Evolutionary conservation across 2,329 filamentous ascomycete species (phyloP), one percentile per base, ranked within the genome.

Genomic region (Thermothelomyces thermophilus): DNA sequence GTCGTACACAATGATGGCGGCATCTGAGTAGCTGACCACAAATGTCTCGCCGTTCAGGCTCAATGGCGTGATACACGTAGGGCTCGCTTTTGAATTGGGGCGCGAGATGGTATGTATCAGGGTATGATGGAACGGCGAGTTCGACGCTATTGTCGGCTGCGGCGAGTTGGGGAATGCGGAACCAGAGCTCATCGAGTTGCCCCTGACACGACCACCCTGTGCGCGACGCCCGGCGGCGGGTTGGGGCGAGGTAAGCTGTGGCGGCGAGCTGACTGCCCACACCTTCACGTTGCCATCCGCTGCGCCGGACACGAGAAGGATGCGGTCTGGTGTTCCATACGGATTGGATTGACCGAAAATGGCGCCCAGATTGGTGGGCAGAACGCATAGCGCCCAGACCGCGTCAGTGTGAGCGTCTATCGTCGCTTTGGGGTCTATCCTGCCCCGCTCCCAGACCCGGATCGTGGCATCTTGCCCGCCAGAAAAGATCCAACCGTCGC

Each of bases 401-500:
- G 90, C 89, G 72, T 98, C 93, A 0, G 86, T 95, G 63, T 97
- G 93, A 1, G 90, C 91, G 58, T 96, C 89, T 3, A 98, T 74
- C 0, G 90, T 95, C 2, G 90, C 90, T 68, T 97, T 97, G 7
- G 93, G 90, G 64, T 97, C 93, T 28, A 98, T 89, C 41, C 91
- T 77, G 24, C 91, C 91, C 44, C 90, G 82, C 68, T 98, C 91
- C 93, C 93, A 98, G 0, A 98, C 90, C 26, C 90, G 82, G 33
- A 98, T 83, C 6, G 89, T 95, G 16, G 87, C 83, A 67, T 98
- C 93, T 66, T 96, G 90, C 3, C 93, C 93, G 53, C 93, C 93
- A 5, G 91, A 97, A 68, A 98, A 98, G 57, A 98, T 90, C 93
- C 93, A 98, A 24, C 93, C 93, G 60, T 97, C 93, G 28, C 91